These are phyloP conservation scores for Westerdykella ornata DNA, from an alignment of 2,329 filamentous ascomycete genomes.

Conservation along the genomic window DNA sequence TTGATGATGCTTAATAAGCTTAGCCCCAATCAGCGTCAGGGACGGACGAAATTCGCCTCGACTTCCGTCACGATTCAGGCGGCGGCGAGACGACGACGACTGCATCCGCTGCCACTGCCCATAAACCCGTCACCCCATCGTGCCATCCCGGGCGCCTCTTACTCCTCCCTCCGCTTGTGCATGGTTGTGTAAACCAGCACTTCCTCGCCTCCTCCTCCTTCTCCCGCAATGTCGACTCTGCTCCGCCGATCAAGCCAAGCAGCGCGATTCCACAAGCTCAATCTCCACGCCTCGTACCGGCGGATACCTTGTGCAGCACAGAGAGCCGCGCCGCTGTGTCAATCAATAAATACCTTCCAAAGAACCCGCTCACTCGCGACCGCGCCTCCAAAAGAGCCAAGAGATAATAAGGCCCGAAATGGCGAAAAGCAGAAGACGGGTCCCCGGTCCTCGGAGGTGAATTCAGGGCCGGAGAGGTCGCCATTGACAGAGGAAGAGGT, in stretches of 20 bases:
- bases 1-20: too few species aligned
- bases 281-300: conserved; percentile 46
- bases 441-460: conserved; percentile 35
- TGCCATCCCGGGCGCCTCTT: conserved; percentile 2
- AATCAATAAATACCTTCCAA: conserved; percentile 41
- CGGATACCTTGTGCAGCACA: conserved; percentile 39
- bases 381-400: conserved; percentile 27
- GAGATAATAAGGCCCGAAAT: conserved; percentile 27
- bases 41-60: conserved; percentile 6
- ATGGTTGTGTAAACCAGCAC: conserved; percentile 12
- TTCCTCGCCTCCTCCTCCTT: conserved; percentile 7
- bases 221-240: conserved; percentile 57
- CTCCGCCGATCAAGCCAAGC: conserved; percentile 61
- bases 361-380: conserved; percentile 41
- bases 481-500: conserved; percentile 52
- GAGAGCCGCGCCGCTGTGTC: conserved; percentile 37
- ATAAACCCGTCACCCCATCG: conserved; percentile 6
- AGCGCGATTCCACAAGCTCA: conserved; percentile 55
- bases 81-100: conserved; percentile 2
- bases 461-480: conserved; percentile 22
- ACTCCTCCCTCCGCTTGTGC: conserved; percentile 8
- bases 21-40: background rate
- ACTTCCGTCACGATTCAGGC: conserved; percentile 1
- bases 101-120: conserved; percentile 3
- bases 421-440: conserved; percentile 22